A percentile compares a stretch with the other conserved stretches of the same genome.
Conservation (phyloP, 345 rosid species). For the Eucalyptus cloeziana region DNA sequence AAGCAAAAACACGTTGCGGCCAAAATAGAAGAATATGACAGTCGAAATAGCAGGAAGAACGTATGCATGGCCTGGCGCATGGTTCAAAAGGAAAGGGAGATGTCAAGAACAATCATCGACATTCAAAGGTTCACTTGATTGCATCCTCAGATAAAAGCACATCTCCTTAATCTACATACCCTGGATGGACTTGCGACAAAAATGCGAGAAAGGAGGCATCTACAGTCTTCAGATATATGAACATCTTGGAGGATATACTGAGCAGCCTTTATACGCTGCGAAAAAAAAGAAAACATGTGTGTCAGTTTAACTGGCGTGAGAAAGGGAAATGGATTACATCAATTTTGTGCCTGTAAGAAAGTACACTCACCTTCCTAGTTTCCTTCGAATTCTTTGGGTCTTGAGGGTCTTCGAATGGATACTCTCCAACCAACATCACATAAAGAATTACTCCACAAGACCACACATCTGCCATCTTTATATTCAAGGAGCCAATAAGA, state of each 20-base stretch:
- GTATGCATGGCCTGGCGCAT: not conserved
- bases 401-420: slow-evolving; percentile 35
- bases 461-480: slow-evolving; percentile 45
- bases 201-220: slow-evolving; percentile 1
- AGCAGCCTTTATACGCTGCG: slow-evolving; percentile 2
- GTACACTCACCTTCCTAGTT: slow-evolving; percentile 18
- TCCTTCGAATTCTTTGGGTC: slow-evolving; percentile 37
- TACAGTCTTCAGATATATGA: slow-evolving; percentile 8
- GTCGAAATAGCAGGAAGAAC: not conserved
- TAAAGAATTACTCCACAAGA: slow-evolving; percentile 45
- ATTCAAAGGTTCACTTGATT: not conserved
- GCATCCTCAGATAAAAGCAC: not conserved
- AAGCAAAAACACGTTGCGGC: not conserved
- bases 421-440: slow-evolving; percentile 43
- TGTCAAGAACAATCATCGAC: not conserved
- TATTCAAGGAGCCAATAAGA: not conserved
- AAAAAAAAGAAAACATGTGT: not conserved
- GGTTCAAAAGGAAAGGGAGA: not conserved
- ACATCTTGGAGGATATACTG: slow-evolving; percentile 2
- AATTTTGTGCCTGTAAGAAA: not conserved
- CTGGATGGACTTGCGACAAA: not conserved
- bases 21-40: not conserved
- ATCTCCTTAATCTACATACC: not conserved
- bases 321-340: not conserved
- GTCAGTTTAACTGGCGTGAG: not conserved